A percentile compares a stretch with the other conserved stretches of the same genome.
Conservation (phyloP, 768 basidiomycete genomes). For the Grammothele lineata region DNA sequence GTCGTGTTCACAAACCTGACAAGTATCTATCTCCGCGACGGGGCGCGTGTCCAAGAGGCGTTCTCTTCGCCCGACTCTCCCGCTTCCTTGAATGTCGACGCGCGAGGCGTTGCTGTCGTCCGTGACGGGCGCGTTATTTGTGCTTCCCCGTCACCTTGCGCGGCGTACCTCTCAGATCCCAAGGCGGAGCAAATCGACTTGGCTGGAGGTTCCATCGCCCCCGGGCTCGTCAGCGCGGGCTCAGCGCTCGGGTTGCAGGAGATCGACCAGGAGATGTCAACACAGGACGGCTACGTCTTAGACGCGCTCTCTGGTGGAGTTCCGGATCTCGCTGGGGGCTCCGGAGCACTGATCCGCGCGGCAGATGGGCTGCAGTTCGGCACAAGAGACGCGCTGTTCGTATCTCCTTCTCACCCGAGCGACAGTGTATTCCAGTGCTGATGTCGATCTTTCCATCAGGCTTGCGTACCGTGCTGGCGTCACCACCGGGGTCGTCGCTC, state of each 20-base stretch:
- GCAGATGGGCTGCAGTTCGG: conserved; percentile 71
- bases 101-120: conserved; percentile 32
- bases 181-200: conserved; percentile 44
- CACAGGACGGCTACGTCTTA: conserved; percentile 45
- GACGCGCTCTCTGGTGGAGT: conserved; percentile 38
- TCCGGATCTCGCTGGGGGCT: conserved; percentile 33
- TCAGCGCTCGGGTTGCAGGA: conserved; percentile 65
- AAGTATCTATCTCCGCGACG: too few species aligned
- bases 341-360: conserved; percentile 47
- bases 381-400: conserved; percentile 53
- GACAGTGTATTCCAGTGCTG: too few species aligned
- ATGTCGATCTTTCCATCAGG: too few species aligned
- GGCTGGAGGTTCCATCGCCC: conserved; percentile 60
- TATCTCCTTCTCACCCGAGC: too few species aligned
- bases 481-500: conserved; percentile 62
- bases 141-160: conserved; percentile 24
- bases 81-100: not conserved
- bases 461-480: conserved; percentile 76
- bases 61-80: too few species aligned
- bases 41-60: too few species aligned
- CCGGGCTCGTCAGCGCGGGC: conserved; percentile 62
- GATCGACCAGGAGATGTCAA: conserved; percentile 59
- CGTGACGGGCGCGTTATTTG: conserved; percentile 52
- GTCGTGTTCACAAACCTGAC: conserved; percentile 51
- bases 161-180: not conserved